Percentiles rank a stretch among this genome's conserved stretches.
Evolutionary conservation across 495 filamentous ascomycete genomes (phyloP).

Genomic region (Cudoniella acicularis): DNA sequence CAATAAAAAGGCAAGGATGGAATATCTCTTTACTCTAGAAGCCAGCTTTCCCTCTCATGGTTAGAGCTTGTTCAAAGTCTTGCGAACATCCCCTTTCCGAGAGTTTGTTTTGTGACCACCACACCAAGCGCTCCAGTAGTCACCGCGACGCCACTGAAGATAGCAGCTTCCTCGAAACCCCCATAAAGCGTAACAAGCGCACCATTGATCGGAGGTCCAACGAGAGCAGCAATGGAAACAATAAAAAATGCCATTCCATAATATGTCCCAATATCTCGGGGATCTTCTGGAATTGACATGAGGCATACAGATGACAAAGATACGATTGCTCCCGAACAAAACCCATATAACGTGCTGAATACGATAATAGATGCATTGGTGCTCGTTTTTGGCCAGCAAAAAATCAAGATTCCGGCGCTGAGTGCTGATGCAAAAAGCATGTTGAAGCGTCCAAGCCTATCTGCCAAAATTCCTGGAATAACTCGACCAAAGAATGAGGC

Average conservation of each 20-base stretch:
- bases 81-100: slow-evolving; percentile 30
- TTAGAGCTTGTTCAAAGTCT: slow-evolving; percentile 4
- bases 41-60: not conserved
- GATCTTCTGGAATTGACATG: slow-evolving; percentile 36
- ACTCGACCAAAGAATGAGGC: slow-evolving; percentile 54
- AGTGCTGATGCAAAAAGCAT: slow-evolving; percentile 33
- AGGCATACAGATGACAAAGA: slow-evolving; percentile 40
- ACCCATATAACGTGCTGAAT: slow-evolving; percentile 64
- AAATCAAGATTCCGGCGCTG: slow-evolving; percentile 35
- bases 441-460: slow-evolving; percentile 52
- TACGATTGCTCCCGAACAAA: slow-evolving; percentile 72
- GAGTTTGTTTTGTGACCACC: slow-evolving; percentile 28
- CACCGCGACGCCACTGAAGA: slow-evolving; percentile 45
- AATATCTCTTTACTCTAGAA: too few species aligned
- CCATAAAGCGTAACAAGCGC: slow-evolving; percentile 39
- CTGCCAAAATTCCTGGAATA: slow-evolving; percentile 50
- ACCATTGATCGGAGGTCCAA: slow-evolving; percentile 53
- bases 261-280: slow-evolving; percentile 49
- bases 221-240: slow-evolving; percentile 38
- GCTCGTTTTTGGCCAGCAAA: slow-evolving; percentile 36
- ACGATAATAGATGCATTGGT: slow-evolving; percentile 40
- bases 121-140: slow-evolving; percentile 27
- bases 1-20: too few species aligned
- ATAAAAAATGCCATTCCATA: slow-evolving; percentile 51
- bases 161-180: slow-evolving; percentile 36